Percentiles rank a stretch among this genome's conserved stretches.
phyloP scores from a whole-genome alignment of 495 filamentous ascomycete species.

The Penicillium samsonianum region DNA sequence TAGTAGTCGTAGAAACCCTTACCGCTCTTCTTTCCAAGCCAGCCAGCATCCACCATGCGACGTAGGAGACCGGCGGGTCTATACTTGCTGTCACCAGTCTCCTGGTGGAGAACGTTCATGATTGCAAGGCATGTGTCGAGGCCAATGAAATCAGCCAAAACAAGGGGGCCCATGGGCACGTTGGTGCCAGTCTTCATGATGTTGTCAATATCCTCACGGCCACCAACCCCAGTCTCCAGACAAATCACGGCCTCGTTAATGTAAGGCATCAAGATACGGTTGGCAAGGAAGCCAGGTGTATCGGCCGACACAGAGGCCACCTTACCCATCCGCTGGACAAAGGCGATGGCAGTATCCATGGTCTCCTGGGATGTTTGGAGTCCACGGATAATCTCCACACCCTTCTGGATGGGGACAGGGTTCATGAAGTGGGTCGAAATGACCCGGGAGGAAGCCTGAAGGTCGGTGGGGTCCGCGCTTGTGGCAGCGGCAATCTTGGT shows the following conservation, averaged over 20 bases:
- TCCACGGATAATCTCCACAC: conserved; percentile 94
- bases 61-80: conserved; percentile 78
- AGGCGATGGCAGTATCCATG: conserved; percentile 77
- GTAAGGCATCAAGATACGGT: conserved; percentile 97
- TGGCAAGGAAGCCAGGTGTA: conserved; percentile 91
- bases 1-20: conserved; percentile 94
- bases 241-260: conserved; percentile 99
- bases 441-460: conserved; percentile 80
- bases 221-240: conserved; percentile 88
- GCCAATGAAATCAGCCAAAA: conserved; percentile 95
- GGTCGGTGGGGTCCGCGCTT: conserved; percentile 71
- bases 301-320: conserved; percentile 83
- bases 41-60: conserved; percentile 98
- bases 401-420: conserved; percentile 94
- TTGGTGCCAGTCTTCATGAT: conserved; percentile 99
- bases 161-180: conserved; percentile 95
- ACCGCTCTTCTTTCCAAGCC: conserved; percentile 95
- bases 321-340: conserved; percentile 92
- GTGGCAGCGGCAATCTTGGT: conserved; percentile 92
- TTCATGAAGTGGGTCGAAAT: conserved; percentile 99
- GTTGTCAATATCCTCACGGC: conserved; percentile 84
- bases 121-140: conserved; percentile 95
- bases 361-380: conserved; percentile 86
- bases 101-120: conserved; percentile 91
- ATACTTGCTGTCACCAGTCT: conserved; percentile 96